Percentiles rank a stretch among this genome's conserved stretches.
phyloP scores from a whole-genome alignment of 805 yeast genomes.

The Ogataea saltuana region DNA sequence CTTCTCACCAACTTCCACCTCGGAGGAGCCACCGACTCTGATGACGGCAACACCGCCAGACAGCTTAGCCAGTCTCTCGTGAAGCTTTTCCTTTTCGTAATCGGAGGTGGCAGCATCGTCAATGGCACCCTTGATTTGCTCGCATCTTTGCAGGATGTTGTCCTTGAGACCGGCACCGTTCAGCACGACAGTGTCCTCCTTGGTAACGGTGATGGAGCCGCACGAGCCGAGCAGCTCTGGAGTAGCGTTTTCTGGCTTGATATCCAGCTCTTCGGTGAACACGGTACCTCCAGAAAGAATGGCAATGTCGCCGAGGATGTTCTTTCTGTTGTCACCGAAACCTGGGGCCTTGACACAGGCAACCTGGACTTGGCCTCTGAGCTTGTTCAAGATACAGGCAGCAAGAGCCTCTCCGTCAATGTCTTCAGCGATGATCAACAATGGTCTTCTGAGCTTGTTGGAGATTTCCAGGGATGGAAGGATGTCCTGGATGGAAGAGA shows the following conservation, averaged over 20 bases:
- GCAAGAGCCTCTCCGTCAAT: constrained; percentile 98
- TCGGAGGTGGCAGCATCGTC: constrained; percentile 75
- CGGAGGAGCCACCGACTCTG: constrained; percentile 96
- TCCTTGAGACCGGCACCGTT: constrained; percentile 92
- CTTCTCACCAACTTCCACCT: constrained; percentile 98
- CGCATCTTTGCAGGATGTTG: constrained; percentile 80
- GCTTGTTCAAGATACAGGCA: constrained; percentile 94
- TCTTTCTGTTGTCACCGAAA: constrained; percentile 97
- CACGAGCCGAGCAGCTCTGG: constrained; percentile 86
- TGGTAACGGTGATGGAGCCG: constrained; percentile 88
- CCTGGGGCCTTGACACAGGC: constrained; percentile 99
- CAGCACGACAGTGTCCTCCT: constrained; percentile 91
- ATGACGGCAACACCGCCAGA: constrained; percentile 98
- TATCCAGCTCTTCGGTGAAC: constrained; percentile 89
- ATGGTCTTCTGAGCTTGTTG: constrained; percentile 89
- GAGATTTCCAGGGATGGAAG: constrained; percentile 92
- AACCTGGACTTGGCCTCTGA: constrained; percentile 97
- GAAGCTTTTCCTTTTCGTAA: constrained; percentile 95
- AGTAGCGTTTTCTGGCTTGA: constrained; percentile 94
- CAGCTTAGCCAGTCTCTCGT: constrained; percentile 94
- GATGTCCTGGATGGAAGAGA: constrained; percentile 85
- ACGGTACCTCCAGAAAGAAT: constrained; percentile 92
- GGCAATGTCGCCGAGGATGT: constrained; percentile 93
- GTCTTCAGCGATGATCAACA: constrained; percentile 92
- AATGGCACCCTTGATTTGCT: constrained; percentile 84